These are phyloP conservation scores for Coccomyxa sp. DNA, from an alignment of 139 green algal species.

Conservation along the genomic window DNA sequence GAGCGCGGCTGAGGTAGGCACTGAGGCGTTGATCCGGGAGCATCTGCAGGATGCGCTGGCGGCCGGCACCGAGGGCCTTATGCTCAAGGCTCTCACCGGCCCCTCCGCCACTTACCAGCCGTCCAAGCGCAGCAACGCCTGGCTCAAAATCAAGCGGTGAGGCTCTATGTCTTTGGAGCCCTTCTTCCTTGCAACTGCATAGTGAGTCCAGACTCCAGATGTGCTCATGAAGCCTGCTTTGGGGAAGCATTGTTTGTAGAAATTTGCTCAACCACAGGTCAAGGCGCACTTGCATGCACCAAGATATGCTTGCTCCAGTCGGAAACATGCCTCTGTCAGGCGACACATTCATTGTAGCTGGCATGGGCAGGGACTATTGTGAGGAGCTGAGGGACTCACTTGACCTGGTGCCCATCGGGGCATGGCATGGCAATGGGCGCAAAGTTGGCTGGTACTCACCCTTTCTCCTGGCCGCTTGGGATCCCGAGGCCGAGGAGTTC, in stretches of 20 bases:
- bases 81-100: constrained; percentile 77
- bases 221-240: too few relatives aligned
- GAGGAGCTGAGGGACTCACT: constrained; percentile 77
- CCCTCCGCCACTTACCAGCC: constrained; percentile 57
- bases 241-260: too few relatives aligned
- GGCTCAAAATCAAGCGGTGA: constrained; percentile 74
- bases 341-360: too few relatives aligned
- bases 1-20: not conserved
- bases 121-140: constrained; percentile 63
- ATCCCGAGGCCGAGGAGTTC: constrained; percentile 64
- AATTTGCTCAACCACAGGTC: too few relatives aligned
- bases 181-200: too few relatives aligned
- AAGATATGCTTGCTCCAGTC: too few relatives aligned
- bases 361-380: constrained; percentile 68
- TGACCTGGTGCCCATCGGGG: constrained; percentile 91
- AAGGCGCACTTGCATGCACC: too few relatives aligned
- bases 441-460: constrained; percentile 78
- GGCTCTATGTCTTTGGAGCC: not conserved
- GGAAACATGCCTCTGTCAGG: too few relatives aligned
- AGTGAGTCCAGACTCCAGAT: too few relatives aligned
- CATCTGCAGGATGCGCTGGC: constrained; percentile 53
- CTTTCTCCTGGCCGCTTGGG: constrained; percentile 83
- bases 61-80: constrained; percentile 68
- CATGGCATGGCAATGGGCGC: constrained; percentile 78
- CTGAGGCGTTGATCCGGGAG: constrained; percentile 32